These are phyloP conservation scores for Pseudocercospora eumusae DNA, from an alignment of 2,329 filamentous ascomycete genomes.

Conservation along the genomic window DNA sequence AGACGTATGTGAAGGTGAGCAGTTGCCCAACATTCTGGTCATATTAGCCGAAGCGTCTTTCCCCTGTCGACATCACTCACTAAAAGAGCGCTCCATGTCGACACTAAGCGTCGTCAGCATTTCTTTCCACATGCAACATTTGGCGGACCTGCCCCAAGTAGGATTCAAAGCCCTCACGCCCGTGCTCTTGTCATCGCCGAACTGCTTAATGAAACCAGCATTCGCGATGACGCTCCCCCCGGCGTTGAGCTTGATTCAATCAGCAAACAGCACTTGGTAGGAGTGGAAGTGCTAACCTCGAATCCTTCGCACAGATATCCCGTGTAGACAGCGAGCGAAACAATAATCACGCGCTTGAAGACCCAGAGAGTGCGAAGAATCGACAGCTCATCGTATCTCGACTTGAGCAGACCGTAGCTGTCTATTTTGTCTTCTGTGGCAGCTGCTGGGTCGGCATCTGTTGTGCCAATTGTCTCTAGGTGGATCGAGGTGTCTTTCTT, in stretches of 20 bases:
- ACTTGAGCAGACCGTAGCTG: slow-evolving; percentile 11
- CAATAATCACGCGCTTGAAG: slow-evolving; percentile 9
- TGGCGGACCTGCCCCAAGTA: background rate
- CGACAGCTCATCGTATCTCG: slow-evolving; percentile 16
- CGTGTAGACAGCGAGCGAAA: slow-evolving; percentile 12
- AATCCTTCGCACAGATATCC: slow-evolving; percentile 13
- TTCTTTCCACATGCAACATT: background rate
- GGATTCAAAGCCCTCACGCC: slow-evolving; percentile 13
- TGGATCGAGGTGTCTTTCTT: background rate
- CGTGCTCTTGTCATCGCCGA: background rate
- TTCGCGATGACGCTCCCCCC: slow-evolving; percentile 12
- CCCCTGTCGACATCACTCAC: background rate
- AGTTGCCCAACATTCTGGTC: slow-evolving; percentile 13
- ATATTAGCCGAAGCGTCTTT: background rate
- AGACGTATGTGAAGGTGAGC: slow-evolving; percentile 14
- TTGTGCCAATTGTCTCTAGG: slow-evolving; percentile 3
- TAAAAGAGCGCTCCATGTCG: slow-evolving; percentile 13
- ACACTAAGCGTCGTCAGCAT: background rate
- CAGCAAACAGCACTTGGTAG: background rate
- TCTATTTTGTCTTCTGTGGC: background rate
- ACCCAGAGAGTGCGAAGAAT: slow-evolving; percentile 10
- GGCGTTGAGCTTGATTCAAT: background rate
- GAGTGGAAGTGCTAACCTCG: background rate
- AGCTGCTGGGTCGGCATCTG: background rate
- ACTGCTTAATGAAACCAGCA: slow-evolving; percentile 13